Evolutionary conservation across 139 green algal species (phyloP), one percentile per base, ranked within the genome.

Genomic region (Coelastrella sp.): DNA sequence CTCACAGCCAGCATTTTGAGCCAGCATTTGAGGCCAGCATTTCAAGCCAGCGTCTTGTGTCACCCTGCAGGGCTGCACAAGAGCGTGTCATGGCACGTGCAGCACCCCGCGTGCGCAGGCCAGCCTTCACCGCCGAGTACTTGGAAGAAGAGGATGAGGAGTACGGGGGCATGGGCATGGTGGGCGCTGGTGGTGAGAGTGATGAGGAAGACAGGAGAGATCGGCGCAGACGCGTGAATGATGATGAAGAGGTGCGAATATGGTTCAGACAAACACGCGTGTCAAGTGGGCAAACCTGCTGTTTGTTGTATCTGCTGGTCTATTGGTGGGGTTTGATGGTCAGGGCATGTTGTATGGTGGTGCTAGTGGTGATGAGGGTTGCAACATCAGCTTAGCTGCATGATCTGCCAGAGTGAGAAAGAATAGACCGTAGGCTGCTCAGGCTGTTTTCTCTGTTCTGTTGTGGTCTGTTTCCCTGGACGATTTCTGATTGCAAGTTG

Each of bases 71-170:
- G 65, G 25, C 66, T 49, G 66, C 66, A 15, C 83, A 74, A 12
- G 83, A 79, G 35, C 83, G 83, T 22, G 25, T n/a, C 15, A 88
- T 88, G 65, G 66, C 25, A 35, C 83, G 83, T 19, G 7, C 59
- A 0, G 58, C 59, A 0, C 83, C 66, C 6, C 24, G 19, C 19
- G 66, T 56, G 5, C 83, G 83, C 24, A 35, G 17, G 8, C 66
- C 66, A 22, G 66, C 59, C 19, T 88, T 80, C 66, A 88, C 83
- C 14, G 83, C 83, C 19, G 66, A 27, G 4, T 88, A 88, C 49
- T 35, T 88, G 19, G 83, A 88, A 19, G 66, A 88, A 56, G 83
- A 88, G 24, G 83, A 88, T 0, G 83, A 88, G 83, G 22, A 80
- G n/a, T 80, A 56, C 8, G 83, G 66, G n/a, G 60, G 8, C 8